Evolutionary conservation across 768 basidiomycete genomes (phyloP), one percentile per base, ranked within the genome.

Genomic region (Phylloporus scabripes): DNA sequence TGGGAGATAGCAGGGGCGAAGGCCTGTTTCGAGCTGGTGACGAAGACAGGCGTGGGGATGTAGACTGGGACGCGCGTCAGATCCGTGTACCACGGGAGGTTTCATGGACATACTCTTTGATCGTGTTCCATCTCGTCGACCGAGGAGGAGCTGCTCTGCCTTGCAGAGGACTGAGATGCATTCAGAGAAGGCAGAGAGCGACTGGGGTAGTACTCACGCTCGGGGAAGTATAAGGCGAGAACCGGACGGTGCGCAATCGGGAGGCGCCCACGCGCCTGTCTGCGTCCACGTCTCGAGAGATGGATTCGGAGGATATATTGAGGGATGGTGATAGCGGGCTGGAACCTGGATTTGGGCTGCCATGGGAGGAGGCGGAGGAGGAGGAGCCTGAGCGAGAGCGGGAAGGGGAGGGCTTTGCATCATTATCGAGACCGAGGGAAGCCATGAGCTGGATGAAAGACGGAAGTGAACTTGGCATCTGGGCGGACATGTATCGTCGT

Each of bases 381-480:
- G 79, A 75, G 24, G 72, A 70, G 21, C 74, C 71, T 24, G 71
- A 72, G 58, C 64, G 68, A 49, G 66, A 62, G 49, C 62, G 67
- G 17, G 55, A 34, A 4, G 48, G 28, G 32, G 33, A 53, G 54
- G 63, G 54, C 41, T 70, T 66, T 46, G 70, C 41, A 26, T 67
- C 56, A 56, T 76, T 75, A 56, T 86, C 80, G 66, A 91, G 74
- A 55, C 86, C 89, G 57, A 92, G 74, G 52, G 89, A 80, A 54
- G 80, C 80, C 87, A 92, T 88, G 64, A 92, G 85, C 71, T 90
- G 83, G 50, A 88, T 82, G 66, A 92, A 92, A 49, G 89, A 90
- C 61, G 89, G 89, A 59, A 91, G 82, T 60, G 85, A 68, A 63
- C 61, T 47, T 32, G 83, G 72, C 83, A 84, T 87, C 60, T 63